Conservation (phyloP, 2,329 filamentous ascomycete genomes). For the Hypoxylon sp. region DNA sequence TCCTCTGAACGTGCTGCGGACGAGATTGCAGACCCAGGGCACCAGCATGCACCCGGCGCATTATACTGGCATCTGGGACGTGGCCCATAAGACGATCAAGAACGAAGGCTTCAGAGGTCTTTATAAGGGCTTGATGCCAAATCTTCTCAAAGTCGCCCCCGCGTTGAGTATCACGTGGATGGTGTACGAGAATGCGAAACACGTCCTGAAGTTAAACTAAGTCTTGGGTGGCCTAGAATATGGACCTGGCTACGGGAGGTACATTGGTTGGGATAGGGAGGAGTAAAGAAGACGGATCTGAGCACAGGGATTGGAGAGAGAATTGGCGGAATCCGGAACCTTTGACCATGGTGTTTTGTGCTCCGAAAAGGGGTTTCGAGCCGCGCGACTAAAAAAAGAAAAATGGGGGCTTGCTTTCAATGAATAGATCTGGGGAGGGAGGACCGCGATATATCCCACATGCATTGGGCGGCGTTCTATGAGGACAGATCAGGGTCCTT, state of each 20-base stretch:
- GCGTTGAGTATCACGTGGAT: constrained; percentile 95
- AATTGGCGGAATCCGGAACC: background rate
- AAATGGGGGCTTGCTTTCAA: constrained; percentile 6
- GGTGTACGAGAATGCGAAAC: constrained; percentile 91
- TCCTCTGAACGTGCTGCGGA: constrained; percentile 91
- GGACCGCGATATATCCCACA: constrained; percentile 31
- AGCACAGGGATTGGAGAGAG: background rate
- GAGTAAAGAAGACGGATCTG: background rate
- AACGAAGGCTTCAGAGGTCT: constrained; percentile 85
- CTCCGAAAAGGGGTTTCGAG: background rate
- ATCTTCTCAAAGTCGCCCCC: constrained; percentile 93
- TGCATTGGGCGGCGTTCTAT: constrained; percentile 33
- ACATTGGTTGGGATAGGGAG: background rate
- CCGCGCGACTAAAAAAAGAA: background rate
- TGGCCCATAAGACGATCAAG: constrained; percentile 80
- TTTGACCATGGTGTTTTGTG: background rate
- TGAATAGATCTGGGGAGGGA: constrained; percentile 18
- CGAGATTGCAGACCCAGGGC: constrained; percentile 90
- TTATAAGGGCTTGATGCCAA: constrained; percentile 95
- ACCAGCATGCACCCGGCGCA: constrained; percentile 89
- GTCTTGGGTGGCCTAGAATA: background rate
- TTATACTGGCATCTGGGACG: constrained; percentile 91
- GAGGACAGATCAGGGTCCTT: background rate
- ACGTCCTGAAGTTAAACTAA: constrained; percentile 64
- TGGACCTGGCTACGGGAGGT: background rate